phyloP scores from a whole-genome alignment of 495 filamentous ascomycete species.

The Penicillium herquei region DNA sequence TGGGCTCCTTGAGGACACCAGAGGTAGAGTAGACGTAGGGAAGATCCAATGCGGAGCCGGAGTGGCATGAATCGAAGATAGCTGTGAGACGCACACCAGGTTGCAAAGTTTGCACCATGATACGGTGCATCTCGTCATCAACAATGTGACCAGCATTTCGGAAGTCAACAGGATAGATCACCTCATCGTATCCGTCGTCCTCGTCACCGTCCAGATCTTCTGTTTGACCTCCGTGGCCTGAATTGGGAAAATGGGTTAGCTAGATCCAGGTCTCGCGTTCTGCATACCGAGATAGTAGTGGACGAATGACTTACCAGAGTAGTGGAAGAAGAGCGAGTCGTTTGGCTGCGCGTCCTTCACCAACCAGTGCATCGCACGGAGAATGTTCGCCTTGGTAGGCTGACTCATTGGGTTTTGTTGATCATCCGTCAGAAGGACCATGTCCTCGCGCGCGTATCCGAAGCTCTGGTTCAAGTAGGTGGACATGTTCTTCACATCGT shows the following conservation, averaged over 20 bases:
- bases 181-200: conserved; percentile 94
- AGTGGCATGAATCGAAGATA: conserved; percentile 99
- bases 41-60: conserved; percentile 90
- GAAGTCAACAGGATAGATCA: conserved; percentile 97
- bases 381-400: conserved; percentile 92
- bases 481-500: conserved; percentile 98
- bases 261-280: background rate
- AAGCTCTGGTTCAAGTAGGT: conserved; percentile 86
- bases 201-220: conserved; percentile 93
- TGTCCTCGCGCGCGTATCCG: conserved; percentile 92
- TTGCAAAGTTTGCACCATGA: conserved; percentile 83
- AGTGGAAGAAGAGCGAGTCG: conserved; percentile 98
- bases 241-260: conserved; percentile 4
- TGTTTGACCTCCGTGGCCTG: conserved; percentile 96
- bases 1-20: conserved; percentile 96
- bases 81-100: conserved; percentile 90
- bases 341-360: conserved; percentile 93
- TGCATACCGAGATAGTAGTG: background rate
- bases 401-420: conserved; percentile 97
- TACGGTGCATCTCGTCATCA: conserved; percentile 97
- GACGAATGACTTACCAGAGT: conserved; percentile 67
- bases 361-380: conserved; percentile 97
- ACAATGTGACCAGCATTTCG: conserved; percentile 87
- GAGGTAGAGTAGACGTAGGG: conserved; percentile 96
- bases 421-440: conserved; percentile 97